Evolutionary conservation across 176 grass and related monocot species (phyloP).

Genomic region (Musa troglodytarum): DNA sequence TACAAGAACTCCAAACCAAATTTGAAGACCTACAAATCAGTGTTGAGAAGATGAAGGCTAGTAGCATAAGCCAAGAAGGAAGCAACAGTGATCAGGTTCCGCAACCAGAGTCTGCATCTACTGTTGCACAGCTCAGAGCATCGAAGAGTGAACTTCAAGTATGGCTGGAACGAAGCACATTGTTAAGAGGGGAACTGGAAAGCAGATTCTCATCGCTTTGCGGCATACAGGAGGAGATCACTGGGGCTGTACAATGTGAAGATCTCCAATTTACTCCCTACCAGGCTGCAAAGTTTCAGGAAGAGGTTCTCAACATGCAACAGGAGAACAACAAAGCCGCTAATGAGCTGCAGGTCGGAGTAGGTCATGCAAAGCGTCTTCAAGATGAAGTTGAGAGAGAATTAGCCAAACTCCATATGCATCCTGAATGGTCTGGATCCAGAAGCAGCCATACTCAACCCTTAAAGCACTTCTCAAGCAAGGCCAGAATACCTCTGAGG

Average conservation of each 20-base stretch:
- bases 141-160: constrained; percentile 88
- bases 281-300: constrained; percentile 75
- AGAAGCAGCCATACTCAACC: constrained; percentile 17
- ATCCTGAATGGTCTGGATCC: constrained; percentile 25
- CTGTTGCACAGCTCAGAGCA: constrained; percentile 45
- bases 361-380: constrained; percentile 47
- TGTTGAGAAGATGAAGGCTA: constrained; percentile 27
- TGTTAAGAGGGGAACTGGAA: constrained; percentile 58
- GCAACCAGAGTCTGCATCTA: not conserved
- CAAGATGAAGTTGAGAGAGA: constrained; percentile 43
- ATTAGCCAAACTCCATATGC: constrained; percentile 34
- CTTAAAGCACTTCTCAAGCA: constrained; percentile 30
- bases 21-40: constrained; percentile 30
- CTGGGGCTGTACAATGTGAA: constrained; percentile 17
- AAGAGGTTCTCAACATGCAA: constrained; percentile 77
- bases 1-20: constrained; percentile 57
- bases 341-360: constrained; percentile 44
- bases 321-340: constrained; percentile 74
- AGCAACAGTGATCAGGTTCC: constrained; percentile 2
- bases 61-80: not conserved
- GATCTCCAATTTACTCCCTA: constrained; percentile 37
- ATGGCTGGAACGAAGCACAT: constrained; percentile 74
- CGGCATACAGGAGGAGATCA: constrained; percentile 78
- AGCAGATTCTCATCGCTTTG: constrained; percentile 48
- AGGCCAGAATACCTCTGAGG: constrained; percentile 50